phyloP scores from a whole-genome alignment of 2,329 filamentous ascomycete species.

The Verticillium dahliae region DNA sequence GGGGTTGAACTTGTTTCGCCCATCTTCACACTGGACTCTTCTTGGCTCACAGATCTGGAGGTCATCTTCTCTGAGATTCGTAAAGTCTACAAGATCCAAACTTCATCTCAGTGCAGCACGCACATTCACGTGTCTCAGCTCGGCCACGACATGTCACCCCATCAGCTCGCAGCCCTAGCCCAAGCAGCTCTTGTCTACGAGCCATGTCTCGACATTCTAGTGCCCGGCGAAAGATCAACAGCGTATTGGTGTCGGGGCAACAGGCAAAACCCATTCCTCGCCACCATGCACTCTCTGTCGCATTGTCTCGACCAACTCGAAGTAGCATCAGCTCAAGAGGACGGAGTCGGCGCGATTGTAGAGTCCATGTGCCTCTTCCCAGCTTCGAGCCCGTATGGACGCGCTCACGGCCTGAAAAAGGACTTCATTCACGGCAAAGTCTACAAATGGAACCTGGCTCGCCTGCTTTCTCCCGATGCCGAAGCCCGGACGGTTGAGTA shows the following conservation, averaged over 20 bases:
- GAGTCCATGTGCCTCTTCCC: constrained; percentile 25
- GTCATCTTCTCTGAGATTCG: constrained; percentile 22
- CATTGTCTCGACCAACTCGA: constrained; percentile 20
- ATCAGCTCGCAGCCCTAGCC: constrained; percentile 20
- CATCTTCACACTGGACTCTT: constrained; percentile 18
- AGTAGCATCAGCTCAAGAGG: constrained; percentile 3
- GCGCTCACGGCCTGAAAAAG: constrained; percentile 19
- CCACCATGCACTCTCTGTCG: constrained; percentile 6
- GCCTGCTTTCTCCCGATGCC: constrained; percentile 13
- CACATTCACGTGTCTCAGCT: constrained; percentile 27
- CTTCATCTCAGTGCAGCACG: constrained; percentile 24
- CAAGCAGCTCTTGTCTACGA: constrained; percentile 27
- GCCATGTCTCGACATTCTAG: constrained; percentile 23
- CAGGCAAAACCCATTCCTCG: constrained; percentile 18
- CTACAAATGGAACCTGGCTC: constrained; percentile 32
- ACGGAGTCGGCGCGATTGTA: constrained; percentile 13
- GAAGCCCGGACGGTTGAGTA: constrained; percentile 26
- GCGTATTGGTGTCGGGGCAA: constrained; percentile 30
- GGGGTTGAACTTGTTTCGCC: constrained; percentile 30
- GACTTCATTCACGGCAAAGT: constrained; percentile 30
- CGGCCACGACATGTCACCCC: constrained; percentile 6
- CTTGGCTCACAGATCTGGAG: constrained; percentile 21
- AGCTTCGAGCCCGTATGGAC: constrained; percentile 20
- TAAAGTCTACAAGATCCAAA: constrained; percentile 15
- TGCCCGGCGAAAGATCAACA: constrained; percentile 15